Conservation (phyloP, 768 basidiomycete genomes). For the Saitozyma podzolica region DNA sequence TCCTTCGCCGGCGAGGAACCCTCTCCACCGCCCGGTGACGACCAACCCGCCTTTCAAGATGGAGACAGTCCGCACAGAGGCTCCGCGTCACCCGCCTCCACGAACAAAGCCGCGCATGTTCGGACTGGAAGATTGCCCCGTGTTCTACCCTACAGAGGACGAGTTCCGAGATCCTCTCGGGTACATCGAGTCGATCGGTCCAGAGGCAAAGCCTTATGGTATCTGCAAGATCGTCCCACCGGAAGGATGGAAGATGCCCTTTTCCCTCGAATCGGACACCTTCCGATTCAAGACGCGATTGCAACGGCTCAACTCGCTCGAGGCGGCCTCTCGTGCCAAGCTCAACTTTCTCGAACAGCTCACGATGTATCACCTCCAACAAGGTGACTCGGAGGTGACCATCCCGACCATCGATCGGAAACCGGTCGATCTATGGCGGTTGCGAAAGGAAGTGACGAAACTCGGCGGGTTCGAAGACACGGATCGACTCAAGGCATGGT, state of each 20-base stretch:
- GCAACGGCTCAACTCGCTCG: slow-evolving; percentile 92
- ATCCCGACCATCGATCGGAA: slow-evolving; percentile 93
- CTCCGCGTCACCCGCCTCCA: slow-evolving; percentile 36
- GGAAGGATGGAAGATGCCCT: slow-evolving; percentile 90
- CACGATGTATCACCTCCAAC: slow-evolving; percentile 93
- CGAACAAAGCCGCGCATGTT: slow-evolving; percentile 62
- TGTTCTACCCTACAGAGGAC: slow-evolving; percentile 81
- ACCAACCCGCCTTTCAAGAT: slow-evolving; percentile 41
- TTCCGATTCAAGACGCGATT: slow-evolving; percentile 96
- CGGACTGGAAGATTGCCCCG: slow-evolving; percentile 82
- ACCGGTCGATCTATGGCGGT: slow-evolving; percentile 86
- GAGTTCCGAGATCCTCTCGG: slow-evolving; percentile 93
- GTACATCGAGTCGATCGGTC: slow-evolving; percentile 69
- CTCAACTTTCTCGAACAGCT: slow-evolving; percentile 96
- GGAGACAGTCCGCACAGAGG: slow-evolving; percentile 33
- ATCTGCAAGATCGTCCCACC: slow-evolving; percentile 98
- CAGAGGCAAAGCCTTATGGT: slow-evolving; percentile 75
- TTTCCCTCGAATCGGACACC: slow-evolving; percentile 86
- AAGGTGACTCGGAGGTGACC: slow-evolving; percentile 84
- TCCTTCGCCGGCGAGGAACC: slow-evolving; percentile 37
- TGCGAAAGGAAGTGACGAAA: slow-evolving; percentile 87
- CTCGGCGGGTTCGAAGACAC: slow-evolving; percentile 85
- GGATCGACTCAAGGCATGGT: slow-evolving; percentile 73
- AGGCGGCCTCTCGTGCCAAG: slow-evolving; percentile 94
- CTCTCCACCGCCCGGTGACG: slow-evolving; percentile 31